Conservation (phyloP, 305 asterid species). For the Withania somnifera region DNA sequence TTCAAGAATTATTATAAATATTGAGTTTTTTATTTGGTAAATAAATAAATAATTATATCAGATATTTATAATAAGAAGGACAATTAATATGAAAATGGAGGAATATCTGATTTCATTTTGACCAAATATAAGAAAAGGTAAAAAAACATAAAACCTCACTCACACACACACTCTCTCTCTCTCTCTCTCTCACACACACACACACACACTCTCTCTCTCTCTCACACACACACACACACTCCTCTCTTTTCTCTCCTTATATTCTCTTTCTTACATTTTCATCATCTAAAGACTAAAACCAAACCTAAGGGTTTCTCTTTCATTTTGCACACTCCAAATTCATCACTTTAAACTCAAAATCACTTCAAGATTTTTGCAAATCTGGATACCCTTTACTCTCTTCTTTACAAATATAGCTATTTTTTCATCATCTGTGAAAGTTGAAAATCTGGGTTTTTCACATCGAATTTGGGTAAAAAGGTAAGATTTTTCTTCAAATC, state of each 20-base stretch:
- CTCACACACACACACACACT: background rate
- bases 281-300: background rate
- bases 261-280: too few relatives aligned
- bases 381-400: background rate
- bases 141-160: background rate
- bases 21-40: too few relatives aligned
- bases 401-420: background rate
- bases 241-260: background rate
- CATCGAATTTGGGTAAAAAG: background rate
- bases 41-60: too few relatives aligned
- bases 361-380: background rate
- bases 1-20: too few relatives aligned
- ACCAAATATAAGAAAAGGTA: background rate
- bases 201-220: background rate
- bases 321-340: background rate
- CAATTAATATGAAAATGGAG: too few relatives aligned
- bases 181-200: background rate
- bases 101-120: too few relatives aligned
- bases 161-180: background rate
- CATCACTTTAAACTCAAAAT: background rate
- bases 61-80: too few relatives aligned
- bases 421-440: background rate
- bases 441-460: background rate
- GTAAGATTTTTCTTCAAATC: background rate
- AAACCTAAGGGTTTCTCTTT: conserved; percentile 1